A percentile compares a stretch with the other conserved stretches of the same genome.
Conservation (phyloP, 176 grass and related monocot species). For the Aechmea fasciata region DNA sequence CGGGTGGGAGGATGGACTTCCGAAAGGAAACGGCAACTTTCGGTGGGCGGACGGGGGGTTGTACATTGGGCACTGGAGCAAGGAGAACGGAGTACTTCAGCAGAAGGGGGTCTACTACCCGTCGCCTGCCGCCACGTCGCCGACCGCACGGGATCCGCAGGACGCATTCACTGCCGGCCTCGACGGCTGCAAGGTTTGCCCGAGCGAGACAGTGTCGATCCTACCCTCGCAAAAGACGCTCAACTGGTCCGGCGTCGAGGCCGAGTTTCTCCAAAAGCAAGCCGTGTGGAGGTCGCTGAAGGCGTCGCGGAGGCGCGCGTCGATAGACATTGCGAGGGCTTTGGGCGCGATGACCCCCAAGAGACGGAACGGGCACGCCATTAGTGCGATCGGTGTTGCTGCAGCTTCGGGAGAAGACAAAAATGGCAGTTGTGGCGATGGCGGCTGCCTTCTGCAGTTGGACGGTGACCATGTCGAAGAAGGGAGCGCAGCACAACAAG, state of each 20-base stretch:
- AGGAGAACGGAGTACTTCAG: conserved; percentile 32
- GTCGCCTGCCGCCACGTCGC: conserved; percentile 31
- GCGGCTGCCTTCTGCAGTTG: not conserved
- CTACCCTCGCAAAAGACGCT: conserved; percentile 72
- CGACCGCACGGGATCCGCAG: conserved; percentile 41
- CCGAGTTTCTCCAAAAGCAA: conserved; percentile 37
- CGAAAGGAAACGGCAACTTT: conserved; percentile 75
- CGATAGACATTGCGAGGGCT: not conserved
- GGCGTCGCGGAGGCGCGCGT: conserved; percentile 25
- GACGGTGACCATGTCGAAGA: not conserved
- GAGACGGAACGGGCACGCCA: conserved; percentile 28
- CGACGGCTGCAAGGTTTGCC: conserved; percentile 31
- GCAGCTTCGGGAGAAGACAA: no score
- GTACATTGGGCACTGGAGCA: conserved; percentile 55
- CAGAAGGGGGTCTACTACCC: conserved; percentile 73
- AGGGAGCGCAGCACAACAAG: not conserved
- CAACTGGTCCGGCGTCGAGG: conserved; percentile 51
- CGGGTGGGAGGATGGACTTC: conserved; percentile 60
- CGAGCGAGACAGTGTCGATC: conserved; percentile 57
- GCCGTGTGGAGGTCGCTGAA: conserved; percentile 45
- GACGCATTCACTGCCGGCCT: conserved; percentile 40
- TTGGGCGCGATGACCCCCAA: no score
- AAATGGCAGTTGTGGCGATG: no score
- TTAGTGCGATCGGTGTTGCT: not conserved
- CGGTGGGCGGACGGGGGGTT: conserved; percentile 69